phyloP scores from a whole-genome alignment of 345 rosid species.

The Triadica sebifera region DNA sequence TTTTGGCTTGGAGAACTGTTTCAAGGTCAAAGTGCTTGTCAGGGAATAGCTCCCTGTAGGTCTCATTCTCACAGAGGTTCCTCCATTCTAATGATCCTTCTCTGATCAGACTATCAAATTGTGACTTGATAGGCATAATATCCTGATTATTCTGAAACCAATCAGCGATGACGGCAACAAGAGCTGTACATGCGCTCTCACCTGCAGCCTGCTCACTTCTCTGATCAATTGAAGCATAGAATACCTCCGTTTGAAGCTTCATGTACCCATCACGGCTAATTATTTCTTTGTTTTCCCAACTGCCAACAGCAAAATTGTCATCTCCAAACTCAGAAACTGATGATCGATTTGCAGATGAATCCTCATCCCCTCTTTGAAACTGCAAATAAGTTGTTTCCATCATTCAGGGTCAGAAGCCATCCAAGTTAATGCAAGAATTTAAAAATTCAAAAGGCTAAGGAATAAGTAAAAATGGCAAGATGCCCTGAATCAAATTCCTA shows the following conservation, averaged over 20 bases:
- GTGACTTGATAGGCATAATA: slow-evolving; percentile 85
- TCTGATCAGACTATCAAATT: slow-evolving; percentile 82
- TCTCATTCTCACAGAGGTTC: slow-evolving; percentile 74
- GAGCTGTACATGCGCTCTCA: slow-evolving; percentile 91
- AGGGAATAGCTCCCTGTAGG: slow-evolving; percentile 66
- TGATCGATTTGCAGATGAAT: slow-evolving; percentile 52
- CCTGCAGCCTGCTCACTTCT: slow-evolving; percentile 92
- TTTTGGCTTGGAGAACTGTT: slow-evolving; percentile 81
- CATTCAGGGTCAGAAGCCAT: slow-evolving; percentile 1
- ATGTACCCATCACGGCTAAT: slow-evolving; percentile 82
- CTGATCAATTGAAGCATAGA: slow-evolving; percentile 94
- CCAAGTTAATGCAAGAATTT: background rate
- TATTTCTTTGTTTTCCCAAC: slow-evolving; percentile 82
- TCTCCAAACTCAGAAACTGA: slow-evolving; percentile 90
- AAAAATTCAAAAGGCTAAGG: background rate
- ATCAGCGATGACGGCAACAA: slow-evolving; percentile 92
- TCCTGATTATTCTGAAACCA: slow-evolving; percentile 81
- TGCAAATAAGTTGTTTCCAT: slow-evolving; percentile 33
- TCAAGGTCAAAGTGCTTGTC: slow-evolving; percentile 97
- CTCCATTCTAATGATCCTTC: slow-evolving; percentile 97
- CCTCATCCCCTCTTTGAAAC: slow-evolving; percentile 71
- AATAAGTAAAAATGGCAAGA: background rate
- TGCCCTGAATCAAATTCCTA: background rate
- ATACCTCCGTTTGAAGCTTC: slow-evolving; percentile 72
- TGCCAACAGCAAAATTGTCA: slow-evolving; percentile 79